These are phyloP conservation scores for Cladosporium sp. DNA, from an alignment of 2,329 filamentous ascomycete genomes.

Conservation along the genomic window DNA sequence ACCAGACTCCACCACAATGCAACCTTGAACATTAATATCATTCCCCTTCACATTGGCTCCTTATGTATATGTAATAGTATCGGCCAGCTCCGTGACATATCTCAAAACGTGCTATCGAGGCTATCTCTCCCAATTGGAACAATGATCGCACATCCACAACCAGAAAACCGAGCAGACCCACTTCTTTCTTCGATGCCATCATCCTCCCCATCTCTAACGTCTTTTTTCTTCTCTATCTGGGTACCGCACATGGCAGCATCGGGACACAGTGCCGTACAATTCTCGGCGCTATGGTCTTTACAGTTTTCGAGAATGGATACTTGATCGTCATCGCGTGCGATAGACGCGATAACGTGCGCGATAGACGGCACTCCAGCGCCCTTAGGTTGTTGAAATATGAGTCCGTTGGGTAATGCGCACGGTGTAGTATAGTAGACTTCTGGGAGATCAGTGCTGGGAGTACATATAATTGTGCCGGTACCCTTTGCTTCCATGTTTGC, in stretches of 20 bases:
- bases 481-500: neutral
- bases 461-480: neutral
- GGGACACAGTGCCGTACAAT: neutral
- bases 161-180: neutral
- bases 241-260: neutral
- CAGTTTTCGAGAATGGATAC: neutral
- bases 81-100: neutral
- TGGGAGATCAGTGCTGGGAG: neutral
- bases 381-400: neutral
- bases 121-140: neutral
- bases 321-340: slow-evolving; percentile 2
- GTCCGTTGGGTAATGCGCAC: neutral
- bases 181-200: neutral
- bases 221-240: slow-evolving; percentile 9
- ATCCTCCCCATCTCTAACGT: slow-evolving; percentile 3
- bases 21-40: neutral
- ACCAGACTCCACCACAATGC: neutral
- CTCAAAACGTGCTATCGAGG: neutral
- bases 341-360: neutral
- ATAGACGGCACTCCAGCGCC: neutral
- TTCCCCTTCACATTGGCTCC: neutral
- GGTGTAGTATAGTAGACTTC: neutral
- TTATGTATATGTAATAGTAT: neutral
- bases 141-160: neutral
- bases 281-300: neutral